Base-by-base conservation (phyloP, 139 green algal species). In the Closterium sp. region DNA sequence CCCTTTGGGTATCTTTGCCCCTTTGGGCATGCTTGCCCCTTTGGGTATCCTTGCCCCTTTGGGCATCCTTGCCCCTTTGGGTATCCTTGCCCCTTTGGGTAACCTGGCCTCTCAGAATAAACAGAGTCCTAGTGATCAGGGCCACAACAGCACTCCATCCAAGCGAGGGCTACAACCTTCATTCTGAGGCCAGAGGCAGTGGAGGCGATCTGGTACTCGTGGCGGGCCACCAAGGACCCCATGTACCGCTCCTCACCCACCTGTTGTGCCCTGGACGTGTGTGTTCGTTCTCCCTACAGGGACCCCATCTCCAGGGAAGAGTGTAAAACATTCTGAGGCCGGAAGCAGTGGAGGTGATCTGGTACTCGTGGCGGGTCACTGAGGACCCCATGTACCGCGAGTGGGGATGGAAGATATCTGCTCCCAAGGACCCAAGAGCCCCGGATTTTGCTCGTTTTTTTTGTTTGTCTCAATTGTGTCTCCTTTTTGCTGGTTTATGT, bases 401-500 rank as follows among this genome's bases (percentile, higher is more conserved):
- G 70, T 97, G 95, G 95, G 97, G 94, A 31, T 98, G 97, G 97
- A 90, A 95, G 9, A 95, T 98, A n/a, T n/a, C n/a, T n/a, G n/a
- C n/a, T n/a, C n/a, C n/a, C n/a, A n/a, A n/a, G n/a, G n/a, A n/a
- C n/a, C n/a, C n/a, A n/a, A n/a, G n/a, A n/a, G n/a, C n/a, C n/a
- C n/a, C n/a, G n/a, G n/a, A n/a, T n/a, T n/a, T n/a, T n/a, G n/a
- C n/a, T n/a, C n/a, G n/a, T n/a, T n/a, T n/a, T n/a, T n/a, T n/a
- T n/a, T n/a, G n/a, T n/a, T n/a, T n/a, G n/a, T n/a, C n/a, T n/a
- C n/a, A n/a, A n/a, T n/a, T n/a, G n/a, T n/a, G n/a, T n/a, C n/a
- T n/a, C n/a, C n/a, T n/a, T n/a, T n/a, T n/a, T n/a, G n/a, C n/a
- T n/a, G n/a, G n/a, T n/a, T n/a, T n/a, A n/a, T n/a, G n/a, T n/a